Evolutionary conservation across 768 basidiomycete species (phyloP).

Genomic region (Jaapia argillacea): DNA sequence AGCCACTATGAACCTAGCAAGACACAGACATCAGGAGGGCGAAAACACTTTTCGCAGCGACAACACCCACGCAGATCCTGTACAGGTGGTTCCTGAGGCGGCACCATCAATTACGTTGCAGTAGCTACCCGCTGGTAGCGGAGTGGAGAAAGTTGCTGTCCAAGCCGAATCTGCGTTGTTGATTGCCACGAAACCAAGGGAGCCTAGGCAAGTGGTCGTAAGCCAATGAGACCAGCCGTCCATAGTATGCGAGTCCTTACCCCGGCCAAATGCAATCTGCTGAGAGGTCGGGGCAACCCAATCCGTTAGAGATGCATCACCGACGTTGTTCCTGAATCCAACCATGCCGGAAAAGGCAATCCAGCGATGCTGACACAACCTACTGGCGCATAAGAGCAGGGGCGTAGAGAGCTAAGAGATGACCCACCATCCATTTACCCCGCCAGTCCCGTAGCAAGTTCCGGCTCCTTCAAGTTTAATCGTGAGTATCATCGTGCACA

Average conservation of each 20-base stretch:
- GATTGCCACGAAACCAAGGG: conserved; percentile 53
- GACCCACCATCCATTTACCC: conserved; percentile 37
- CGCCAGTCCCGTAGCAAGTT: conserved; percentile 39
- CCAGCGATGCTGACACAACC: conserved; percentile 58
- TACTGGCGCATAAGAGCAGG: conserved; percentile 2
- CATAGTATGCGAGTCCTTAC: conserved; percentile 19
- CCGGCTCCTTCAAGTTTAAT: conserved; percentile 25
- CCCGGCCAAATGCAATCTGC: conserved; percentile 61
- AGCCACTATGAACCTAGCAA: conserved; percentile 22
- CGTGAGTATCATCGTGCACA: not conserved
- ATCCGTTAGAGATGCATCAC: conserved; percentile 35
- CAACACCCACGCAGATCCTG: conserved; percentile 34
- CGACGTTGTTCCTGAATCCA: conserved; percentile 52
- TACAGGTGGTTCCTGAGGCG: conserved; percentile 31
- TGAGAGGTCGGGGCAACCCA: conserved; percentile 49
- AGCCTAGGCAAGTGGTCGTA: conserved; percentile 29
- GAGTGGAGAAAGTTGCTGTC: conserved; percentile 46
- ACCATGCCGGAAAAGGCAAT: conserved; percentile 47
- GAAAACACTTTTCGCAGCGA: too few relatives aligned
- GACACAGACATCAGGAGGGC: too few relatives aligned
- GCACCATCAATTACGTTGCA: conserved; percentile 55
- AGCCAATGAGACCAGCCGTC: not conserved
- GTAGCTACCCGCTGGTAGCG: conserved; percentile 46
- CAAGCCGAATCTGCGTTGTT: conserved; percentile 53
- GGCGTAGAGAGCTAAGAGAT: not conserved